These are phyloP conservation scores for Thymus quinquecostatus DNA, from an alignment of 257 asterid species.

Conservation along the genomic window DNA sequence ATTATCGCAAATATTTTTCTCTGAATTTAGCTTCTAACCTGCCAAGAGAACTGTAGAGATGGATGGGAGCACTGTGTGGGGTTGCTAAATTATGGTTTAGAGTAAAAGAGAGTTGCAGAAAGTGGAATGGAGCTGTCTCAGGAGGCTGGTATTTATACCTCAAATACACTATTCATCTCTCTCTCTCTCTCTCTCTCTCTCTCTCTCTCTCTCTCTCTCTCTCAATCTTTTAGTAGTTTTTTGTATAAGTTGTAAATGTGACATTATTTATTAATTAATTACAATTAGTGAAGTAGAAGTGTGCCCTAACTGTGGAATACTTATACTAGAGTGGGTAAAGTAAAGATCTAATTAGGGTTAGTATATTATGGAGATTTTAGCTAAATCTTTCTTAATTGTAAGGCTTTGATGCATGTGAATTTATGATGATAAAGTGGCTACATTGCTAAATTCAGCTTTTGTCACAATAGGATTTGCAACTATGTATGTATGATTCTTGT, in stretches of 20 bases:
- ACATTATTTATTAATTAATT: neutral
- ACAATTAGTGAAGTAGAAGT: neutral
- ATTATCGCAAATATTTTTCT: conserved; percentile 33
- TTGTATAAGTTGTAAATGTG: no score
- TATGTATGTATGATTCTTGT: neutral
- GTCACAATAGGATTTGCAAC: neutral
- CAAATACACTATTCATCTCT: conserved; percentile 2
- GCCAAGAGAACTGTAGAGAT: conserved; percentile 33
- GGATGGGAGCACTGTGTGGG: neutral
- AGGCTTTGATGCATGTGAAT: neutral
- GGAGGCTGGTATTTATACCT: conserved; percentile 52
- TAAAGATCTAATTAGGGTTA: neutral
- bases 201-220: neutral
- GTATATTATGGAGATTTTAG: neutral
- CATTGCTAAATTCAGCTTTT: neutral
- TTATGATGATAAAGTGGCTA: neutral
- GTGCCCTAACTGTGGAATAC: neutral
- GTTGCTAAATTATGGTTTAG: conserved; percentile 34
- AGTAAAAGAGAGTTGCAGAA: conserved; percentile 61
- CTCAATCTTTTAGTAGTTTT: neutral
- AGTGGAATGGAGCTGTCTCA: conserved; percentile 60
- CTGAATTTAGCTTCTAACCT: conserved; percentile 38
- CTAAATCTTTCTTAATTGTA: neutral
- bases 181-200: neutral
- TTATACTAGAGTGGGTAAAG: neutral